Conservation (phyloP, 495 filamentous ascomycete species). For the Monascus purpureus region DNA sequence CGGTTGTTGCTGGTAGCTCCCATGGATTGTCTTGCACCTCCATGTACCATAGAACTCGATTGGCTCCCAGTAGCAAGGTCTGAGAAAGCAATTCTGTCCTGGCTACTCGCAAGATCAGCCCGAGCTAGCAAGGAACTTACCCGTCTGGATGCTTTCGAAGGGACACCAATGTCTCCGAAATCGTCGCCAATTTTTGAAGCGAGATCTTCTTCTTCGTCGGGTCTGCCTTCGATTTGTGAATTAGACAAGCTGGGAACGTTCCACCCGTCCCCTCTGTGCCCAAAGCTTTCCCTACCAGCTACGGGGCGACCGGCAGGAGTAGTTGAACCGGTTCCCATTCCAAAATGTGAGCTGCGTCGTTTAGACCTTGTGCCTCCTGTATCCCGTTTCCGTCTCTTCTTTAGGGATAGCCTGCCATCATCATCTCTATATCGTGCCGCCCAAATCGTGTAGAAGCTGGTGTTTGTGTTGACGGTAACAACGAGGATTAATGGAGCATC, state of each 20-base stretch:
- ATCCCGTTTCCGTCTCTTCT: slow-evolving; percentile 30
- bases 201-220: slow-evolving; percentile 42
- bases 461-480: slow-evolving; percentile 64
- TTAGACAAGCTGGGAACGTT: slow-evolving; percentile 20
- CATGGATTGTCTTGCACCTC: slow-evolving; percentile 58
- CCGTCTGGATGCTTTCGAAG: slow-evolving; percentile 62
- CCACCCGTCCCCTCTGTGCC: slow-evolving; percentile 24
- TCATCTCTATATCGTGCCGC: slow-evolving; percentile 52
- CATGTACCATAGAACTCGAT: slow-evolving; percentile 30
- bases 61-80: slow-evolving; percentile 46
- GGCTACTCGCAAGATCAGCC: slow-evolving; percentile 67
- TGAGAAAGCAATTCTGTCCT: slow-evolving; percentile 60
- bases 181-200: slow-evolving; percentile 67
- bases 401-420: slow-evolving; percentile 35
- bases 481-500: slow-evolving; percentile 51
- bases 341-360: slow-evolving; percentile 79
- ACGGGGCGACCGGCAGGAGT: slow-evolving; percentile 51
- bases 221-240: slow-evolving; percentile 22
- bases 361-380: slow-evolving; percentile 44
- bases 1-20: slow-evolving; percentile 52
- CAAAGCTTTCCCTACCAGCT: slow-evolving; percentile 42
- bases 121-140: slow-evolving; percentile 90
- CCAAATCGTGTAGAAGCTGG: slow-evolving; percentile 67
- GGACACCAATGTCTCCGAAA: slow-evolving; percentile 49
- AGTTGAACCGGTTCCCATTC: slow-evolving; percentile 59